Conservation (phyloP, 768 basidiomycete species). For the Calocera viscosa region DNA sequence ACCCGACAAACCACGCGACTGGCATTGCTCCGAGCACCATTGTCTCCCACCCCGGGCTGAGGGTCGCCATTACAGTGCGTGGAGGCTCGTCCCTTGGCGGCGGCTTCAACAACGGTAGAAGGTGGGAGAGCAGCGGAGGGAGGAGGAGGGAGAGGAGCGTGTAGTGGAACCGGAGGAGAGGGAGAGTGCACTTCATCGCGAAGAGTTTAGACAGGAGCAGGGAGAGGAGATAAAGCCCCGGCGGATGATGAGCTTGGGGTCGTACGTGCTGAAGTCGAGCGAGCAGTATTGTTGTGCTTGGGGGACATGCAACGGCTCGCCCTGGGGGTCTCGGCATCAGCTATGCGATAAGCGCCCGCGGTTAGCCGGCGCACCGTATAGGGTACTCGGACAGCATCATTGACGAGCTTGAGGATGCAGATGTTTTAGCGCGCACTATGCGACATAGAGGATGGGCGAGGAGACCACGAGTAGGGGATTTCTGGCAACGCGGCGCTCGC, state of each 20-base stretch:
- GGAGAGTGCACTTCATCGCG: constrained; percentile 59
- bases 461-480: too few relatives aligned
- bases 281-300: constrained; percentile 91
- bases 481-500: too few relatives aligned
- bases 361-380: constrained; percentile 52
- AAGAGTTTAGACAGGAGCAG: constrained; percentile 49
- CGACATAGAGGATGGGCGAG: constrained; percentile 19
- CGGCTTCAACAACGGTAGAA: constrained; percentile 58
- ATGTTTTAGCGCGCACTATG: constrained; percentile 25
- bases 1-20: constrained; percentile 79
- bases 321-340: constrained; percentile 36
- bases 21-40: constrained; percentile 64
- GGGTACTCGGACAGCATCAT: constrained; percentile 48
- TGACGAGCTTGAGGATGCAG: constrained; percentile 45
- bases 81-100: constrained; percentile 35
- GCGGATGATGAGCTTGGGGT: constrained; percentile 91
- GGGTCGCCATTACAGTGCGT: constrained; percentile 34
- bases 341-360: not conserved
- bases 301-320: constrained; percentile 90
- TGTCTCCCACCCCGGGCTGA: constrained; percentile 40
- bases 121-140: constrained; percentile 49
- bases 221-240: constrained; percentile 78
- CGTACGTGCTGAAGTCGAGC: constrained; percentile 71
- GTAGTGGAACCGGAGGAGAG: constrained; percentile 67
- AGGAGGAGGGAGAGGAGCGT: constrained; percentile 50